Base-by-base conservation (phyloP, 1,284 basidiomycete species). In the Puccinia brachypodii region DNA sequence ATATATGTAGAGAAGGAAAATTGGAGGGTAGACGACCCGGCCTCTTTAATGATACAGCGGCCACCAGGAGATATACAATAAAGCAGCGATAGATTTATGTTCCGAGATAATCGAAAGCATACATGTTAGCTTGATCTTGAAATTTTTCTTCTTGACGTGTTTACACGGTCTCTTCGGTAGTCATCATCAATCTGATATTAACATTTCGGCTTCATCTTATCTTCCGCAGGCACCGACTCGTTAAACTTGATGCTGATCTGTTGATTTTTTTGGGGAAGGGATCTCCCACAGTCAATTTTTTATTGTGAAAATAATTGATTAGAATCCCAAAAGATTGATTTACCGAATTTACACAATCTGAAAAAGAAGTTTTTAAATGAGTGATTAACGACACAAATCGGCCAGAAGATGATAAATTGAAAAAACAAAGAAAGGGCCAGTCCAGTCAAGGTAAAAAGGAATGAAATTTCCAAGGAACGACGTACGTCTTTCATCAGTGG, bases 401-500 rank as follows among this genome's bases (percentile, higher is more conserved):
- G n/a, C n/a, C n/a, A n/a, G n/a, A n/a, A n/a, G n/a, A n/a, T n/a
- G n/a, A n/a, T n/a, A n/a, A n/a, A n/a, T n/a, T n/a, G n/a, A n/a
- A n/a, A n/a, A n/a, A n/a, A n/a, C 31, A 33, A 31, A 64, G 28
- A 36, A 19, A 22, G 8, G 16, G 40, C 13, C 8, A n/a, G n/a
- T n/a, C n/a, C n/a, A n/a, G n/a, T n/a, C 11, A n/a, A 50, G 33
- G 25, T 4, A 11, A 76, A 1, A 9, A 31, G 1, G 28, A 62
- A 22, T 36, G 4, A 13, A n/a, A 40, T n/a, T n/a, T n/a, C n/a
- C n/a, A 19, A 28, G 11, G 33, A 36, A 40, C 1, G 28, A 40
- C 77, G 13, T 1, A 80, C 77, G 77, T 44, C 77, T 40, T 73
- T 80, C 77, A 72, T 80, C 77, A 19, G 77, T 80, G 13, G 66